Evolutionary conservation across 2,329 filamentous ascomycete species (phyloP), one percentile per base, ranked within the genome.

Genomic region (Aspergillus felis): DNA sequence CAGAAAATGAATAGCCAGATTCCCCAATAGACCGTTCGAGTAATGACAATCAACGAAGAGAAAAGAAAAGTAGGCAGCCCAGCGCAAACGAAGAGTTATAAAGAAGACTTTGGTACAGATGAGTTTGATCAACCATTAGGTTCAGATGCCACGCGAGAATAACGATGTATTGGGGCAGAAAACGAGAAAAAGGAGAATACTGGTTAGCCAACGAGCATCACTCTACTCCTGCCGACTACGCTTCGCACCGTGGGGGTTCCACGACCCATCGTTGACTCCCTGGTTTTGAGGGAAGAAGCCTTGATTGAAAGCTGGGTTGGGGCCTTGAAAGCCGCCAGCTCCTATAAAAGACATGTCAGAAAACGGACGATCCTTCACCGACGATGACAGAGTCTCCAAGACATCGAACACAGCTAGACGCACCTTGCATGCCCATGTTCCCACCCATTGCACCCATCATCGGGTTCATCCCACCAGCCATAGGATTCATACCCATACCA

Each of bases 221-320:
- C 58, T 24, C 69, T 76, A 84, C 65, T 92, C 90, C 59, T 89
- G 89, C 61, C 90, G 84, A 63, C 89, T 87, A 64, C 90, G 82
- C 78, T 94, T 94, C 3, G 87, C 86, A 29, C 89, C 89, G 65
- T 93, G 90, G 5, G 90, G 90, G 68, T 93, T 93, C 80, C 89
- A 90, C 74, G 85, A 86, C 55, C 87, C 87, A 57, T 86, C 81
- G 47, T 78, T 77, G 32, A 75, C 74, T 44, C 71, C 76, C 57
- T 76, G 75, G 52, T 77, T 77, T 55, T 79, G 79, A 50, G 80
- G 79, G 72, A 91, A 93, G 77, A 91, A 92, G 57, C 81, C 84
- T 41, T 87, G 84, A 69, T 88, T 90, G 76, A 92, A 93, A 67
- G 87, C 84, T 55, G 83, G 81, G 68, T 84, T 84, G 78, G 87